Base-by-base conservation (phyloP, 2,329 filamentous ascomycete genomes). In the Dactylellina cionopaga region DNA sequence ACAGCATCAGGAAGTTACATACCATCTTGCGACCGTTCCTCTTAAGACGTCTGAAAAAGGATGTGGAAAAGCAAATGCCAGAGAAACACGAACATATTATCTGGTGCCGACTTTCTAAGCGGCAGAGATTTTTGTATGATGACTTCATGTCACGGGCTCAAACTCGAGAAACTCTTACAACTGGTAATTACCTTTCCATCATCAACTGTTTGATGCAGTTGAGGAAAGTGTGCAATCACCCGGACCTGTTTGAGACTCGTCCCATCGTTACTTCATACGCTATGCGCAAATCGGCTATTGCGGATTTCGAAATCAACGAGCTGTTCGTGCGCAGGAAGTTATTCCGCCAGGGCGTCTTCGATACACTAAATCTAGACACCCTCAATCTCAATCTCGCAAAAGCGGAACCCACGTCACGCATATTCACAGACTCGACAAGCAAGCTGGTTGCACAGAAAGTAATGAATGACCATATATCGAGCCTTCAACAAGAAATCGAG, bases 31-130 rank as follows among this genome's bases (percentile, higher is more conserved):
- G 96, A 1, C 95, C 95, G 0, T 98, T 97, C 78, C 85, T 99
- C 9, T 85, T 99, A 5, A 89, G 95, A 55, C 88, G 95, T 63
- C 83, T 99, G 65, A 99, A 99, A 81, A 91, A 92, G 44, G 95
- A 99, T 78, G 95, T 99, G 4, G 96, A 99, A 82, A 97, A 98
- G 82, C 95, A 99, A 79, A 96, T 99, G 91, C 95, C 96, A 0
- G 93, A 88, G 73, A 99, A 99, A 80, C 96, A 96, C 78, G 96
- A 99, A 80, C 93, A 97, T 78, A 92, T 99, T 17, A 91, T 98
- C 75, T 93, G 96, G 78, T 99, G 95, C 80, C 90, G 94, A 44
- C 84, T 99, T 3, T 98, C 94, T 5, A 97, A 98, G 80, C 89
- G 95, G 22, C 95, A 99, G 79, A 88, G 95, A 43, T 95, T 96